A percentile compares a stretch with the other conserved stretches of the same genome.
phyloP scores from a whole-genome alignment of 2,329 filamentous ascomycete species.

The Aspergillus latus region DNA sequence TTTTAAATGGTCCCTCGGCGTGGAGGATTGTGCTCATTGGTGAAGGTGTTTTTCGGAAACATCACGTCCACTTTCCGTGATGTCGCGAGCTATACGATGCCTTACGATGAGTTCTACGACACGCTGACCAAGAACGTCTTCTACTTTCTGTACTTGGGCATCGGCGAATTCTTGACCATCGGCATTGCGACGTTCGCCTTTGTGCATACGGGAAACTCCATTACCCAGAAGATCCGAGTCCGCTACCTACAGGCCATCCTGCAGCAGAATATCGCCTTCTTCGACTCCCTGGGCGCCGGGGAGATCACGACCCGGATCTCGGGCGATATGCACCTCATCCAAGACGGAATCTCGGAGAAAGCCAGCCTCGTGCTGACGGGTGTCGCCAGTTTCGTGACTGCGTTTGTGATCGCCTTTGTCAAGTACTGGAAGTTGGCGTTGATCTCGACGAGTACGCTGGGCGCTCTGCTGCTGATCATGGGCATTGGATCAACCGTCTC shows the following conservation, averaged over 20 bases:
- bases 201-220: constrained; percentile 79
- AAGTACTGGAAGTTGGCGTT: constrained; percentile 90
- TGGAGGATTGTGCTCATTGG: not conserved
- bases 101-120: constrained; percentile 56
- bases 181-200: constrained; percentile 81
- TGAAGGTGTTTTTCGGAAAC: constrained; percentile 65
- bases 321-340: constrained; percentile 83
- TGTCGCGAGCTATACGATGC: constrained; percentile 54
- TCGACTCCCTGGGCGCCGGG: constrained; percentile 84
- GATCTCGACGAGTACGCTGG: constrained; percentile 75
- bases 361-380: constrained; percentile 73
- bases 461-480: constrained; percentile 73
- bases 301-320: constrained; percentile 92
- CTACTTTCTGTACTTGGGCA: constrained; percentile 79
- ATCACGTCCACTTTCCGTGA: constrained; percentile 69
- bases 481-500: constrained; percentile 69
- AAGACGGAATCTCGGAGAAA: constrained; percentile 90
- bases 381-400: constrained; percentile 75
- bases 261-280: constrained; percentile 83
- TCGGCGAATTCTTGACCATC: constrained; percentile 71
- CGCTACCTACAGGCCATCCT: constrained; percentile 79
- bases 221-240: constrained; percentile 72
- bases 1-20: too few relatives aligned
- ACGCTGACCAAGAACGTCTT: constrained; percentile 64
- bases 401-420: constrained; percentile 84